Evolutionary conservation across 805 yeast genomes (phyloP).

Genomic region (Lachancea mirantina): DNA sequence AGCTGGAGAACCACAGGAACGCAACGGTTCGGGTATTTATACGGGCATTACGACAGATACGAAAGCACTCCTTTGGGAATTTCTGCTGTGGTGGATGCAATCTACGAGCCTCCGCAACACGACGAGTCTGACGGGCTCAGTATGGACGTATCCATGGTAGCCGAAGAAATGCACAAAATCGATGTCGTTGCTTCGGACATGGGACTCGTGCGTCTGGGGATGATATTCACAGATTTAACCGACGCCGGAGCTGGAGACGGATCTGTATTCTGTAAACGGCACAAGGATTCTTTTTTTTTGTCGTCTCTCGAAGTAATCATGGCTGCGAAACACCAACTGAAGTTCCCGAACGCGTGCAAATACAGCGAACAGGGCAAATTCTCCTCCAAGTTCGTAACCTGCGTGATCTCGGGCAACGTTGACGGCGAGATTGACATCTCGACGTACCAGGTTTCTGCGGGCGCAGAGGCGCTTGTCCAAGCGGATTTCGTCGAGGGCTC

Average conservation of each 20-base stretch:
- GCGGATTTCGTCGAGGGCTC: slow-evolving; percentile 85
- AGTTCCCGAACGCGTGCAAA: slow-evolving; percentile 54
- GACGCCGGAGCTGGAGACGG: slow-evolving; percentile 88
- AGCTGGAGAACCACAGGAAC: slow-evolving; percentile 85
- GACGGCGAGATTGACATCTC: slow-evolving; percentile 85
- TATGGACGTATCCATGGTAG: slow-evolving; percentile 40
- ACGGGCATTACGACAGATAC: slow-evolving; percentile 74
- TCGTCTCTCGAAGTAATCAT: slow-evolving; percentile 80
- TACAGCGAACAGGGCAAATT: slow-evolving; percentile 57
- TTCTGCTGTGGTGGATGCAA: slow-evolving; percentile 89
- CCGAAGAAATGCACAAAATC: slow-evolving; percentile 39
- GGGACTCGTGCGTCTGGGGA: slow-evolving; percentile 70
- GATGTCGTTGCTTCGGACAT: slow-evolving; percentile 48
- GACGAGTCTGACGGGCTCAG: slow-evolving; percentile 83
- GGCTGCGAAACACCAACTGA: slow-evolving; percentile 72
- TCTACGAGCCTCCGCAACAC: slow-evolving; percentile 86
- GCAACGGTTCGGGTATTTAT: slow-evolving; percentile 79
- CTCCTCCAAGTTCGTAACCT: slow-evolving; percentile 88
- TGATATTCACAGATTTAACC: slow-evolving; percentile 80
- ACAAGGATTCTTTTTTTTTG: slow-evolving; percentile 81
- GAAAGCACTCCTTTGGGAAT: slow-evolving; percentile 79
- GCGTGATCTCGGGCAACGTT: slow-evolving; percentile 85
- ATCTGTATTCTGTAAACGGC: slow-evolving; percentile 85
- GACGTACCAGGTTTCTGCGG: slow-evolving; percentile 80
- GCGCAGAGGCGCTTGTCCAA: slow-evolving; percentile 79